phyloP scores from a whole-genome alignment of 495 filamentous ascomycete species.

The Aspergillus panamensis region DNA sequence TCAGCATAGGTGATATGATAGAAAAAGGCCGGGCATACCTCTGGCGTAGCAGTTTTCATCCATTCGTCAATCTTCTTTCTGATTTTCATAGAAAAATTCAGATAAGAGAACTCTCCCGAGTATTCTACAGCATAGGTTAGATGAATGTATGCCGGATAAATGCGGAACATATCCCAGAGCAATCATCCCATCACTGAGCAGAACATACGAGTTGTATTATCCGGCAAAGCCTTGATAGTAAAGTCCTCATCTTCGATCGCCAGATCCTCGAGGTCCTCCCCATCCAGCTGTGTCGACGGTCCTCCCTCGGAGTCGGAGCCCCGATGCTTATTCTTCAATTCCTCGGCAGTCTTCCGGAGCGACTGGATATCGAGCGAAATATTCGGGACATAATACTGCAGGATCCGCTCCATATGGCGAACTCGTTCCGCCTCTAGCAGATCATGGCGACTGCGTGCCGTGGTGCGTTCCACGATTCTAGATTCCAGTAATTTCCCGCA shows the following conservation, averaged over 20 bases:
- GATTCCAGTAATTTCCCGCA: not conserved
- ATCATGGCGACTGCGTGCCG: constrained; percentile 39
- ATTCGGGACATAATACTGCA: constrained; percentile 43
- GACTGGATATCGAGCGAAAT: constrained; percentile 44
- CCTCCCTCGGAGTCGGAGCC: constrained; percentile 35
- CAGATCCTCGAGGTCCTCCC: constrained; percentile 42
- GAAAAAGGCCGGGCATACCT: constrained; percentile 27
- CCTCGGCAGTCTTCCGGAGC: constrained; percentile 39
- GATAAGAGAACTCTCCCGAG: constrained; percentile 51
- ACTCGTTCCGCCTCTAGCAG: constrained; percentile 43
- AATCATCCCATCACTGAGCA: not conserved
- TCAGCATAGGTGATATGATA: constrained; percentile 10
- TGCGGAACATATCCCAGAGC: not conserved
- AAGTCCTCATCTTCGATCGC: constrained; percentile 46
- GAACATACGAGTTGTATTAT: constrained; percentile 46
- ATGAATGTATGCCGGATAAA: not conserved
- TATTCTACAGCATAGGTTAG: constrained; percentile 38
- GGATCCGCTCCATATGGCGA: constrained; percentile 43
- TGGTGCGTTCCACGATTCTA: constrained; percentile 38
- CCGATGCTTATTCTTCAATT: constrained; percentile 38
- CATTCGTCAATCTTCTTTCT: constrained; percentile 48
- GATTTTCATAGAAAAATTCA: constrained; percentile 51
- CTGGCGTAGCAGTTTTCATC: constrained; percentile 44
- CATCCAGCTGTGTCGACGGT: constrained; percentile 32
- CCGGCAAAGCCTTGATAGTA: constrained; percentile 44